Evolutionary conservation across 2,329 filamentous ascomycete species (phyloP).

Genomic region (Incumbomyces delicatus): DNA sequence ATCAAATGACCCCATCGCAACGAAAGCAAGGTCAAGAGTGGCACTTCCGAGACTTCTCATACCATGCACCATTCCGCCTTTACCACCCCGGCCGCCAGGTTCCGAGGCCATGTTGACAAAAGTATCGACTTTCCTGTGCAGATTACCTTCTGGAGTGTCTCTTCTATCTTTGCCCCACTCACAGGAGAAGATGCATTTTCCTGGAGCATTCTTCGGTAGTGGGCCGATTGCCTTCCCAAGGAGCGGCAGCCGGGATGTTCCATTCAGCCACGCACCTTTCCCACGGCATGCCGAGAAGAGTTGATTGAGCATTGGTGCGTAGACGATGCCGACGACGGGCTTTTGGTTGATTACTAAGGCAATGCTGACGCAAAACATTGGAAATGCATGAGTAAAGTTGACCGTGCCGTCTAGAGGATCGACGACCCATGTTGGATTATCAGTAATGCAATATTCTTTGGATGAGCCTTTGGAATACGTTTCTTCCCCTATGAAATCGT

Average conservation of each 20-base stretch:
- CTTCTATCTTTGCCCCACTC: constrained; percentile 72
- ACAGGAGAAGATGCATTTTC: constrained; percentile 61
- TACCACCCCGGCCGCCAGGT: constrained; percentile 50
- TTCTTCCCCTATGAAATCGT: constrained; percentile 71
- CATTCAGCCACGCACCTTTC: constrained; percentile 60
- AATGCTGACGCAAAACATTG: constrained; percentile 74
- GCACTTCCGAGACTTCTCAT: constrained; percentile 63
- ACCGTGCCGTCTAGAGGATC: constrained; percentile 72
- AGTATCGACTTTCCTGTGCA: constrained; percentile 62
- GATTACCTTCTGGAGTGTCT: constrained; percentile 56
- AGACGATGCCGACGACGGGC: constrained; percentile 61
- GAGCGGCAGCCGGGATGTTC: constrained; percentile 49
- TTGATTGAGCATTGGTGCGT: constrained; percentile 60
- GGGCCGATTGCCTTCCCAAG: constrained; percentile 53
- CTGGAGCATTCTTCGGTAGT: constrained; percentile 54
- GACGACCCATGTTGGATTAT: constrained; percentile 62
- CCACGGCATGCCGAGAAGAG: constrained; percentile 59
- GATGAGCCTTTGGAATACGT: constrained; percentile 60
- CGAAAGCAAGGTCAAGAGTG: constrained; percentile 64
- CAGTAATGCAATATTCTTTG: constrained; percentile 56
- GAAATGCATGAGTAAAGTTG: constrained; percentile 71
- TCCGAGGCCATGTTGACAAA: constrained; percentile 68
- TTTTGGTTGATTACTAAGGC: constrained; percentile 52
- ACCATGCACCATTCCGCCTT: constrained; percentile 71
- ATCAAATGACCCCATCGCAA: constrained; percentile 65